Base-by-base conservation (phyloP, 805 yeast species). In the Sugiyamaella marilandica region DNA sequence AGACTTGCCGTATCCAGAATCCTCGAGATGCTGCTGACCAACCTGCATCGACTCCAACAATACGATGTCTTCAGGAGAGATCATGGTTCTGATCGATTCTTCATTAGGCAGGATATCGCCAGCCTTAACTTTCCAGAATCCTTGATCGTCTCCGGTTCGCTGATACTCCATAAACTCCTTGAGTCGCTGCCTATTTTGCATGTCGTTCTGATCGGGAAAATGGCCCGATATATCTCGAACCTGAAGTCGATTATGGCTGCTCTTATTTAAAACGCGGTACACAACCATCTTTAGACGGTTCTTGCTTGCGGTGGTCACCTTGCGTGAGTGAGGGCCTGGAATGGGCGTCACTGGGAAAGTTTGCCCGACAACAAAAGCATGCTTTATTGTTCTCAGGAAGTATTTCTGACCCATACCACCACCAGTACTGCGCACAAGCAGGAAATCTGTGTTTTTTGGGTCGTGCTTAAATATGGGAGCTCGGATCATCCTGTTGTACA, bases 131-230 rank as follows among this genome's bases (percentile, higher is more conserved):
- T 90, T 92, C 99, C 99, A 94, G 63, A 74, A 86, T 0, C 97
- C 97, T 61, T 90, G 96, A 68, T 91, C 97, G 7, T 85, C 88
- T 10, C 98, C 98, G 36, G 85, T 82, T 61, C 97, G 77, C 70
- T 92, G 97, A 63, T 87, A 94, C 63, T 91, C 97, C 99, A 94
- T 94, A 62, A 94, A 94, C 70, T 94, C 99, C 68, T 94, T 94
- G 52, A 94, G 76, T 56, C 97, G 77, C 70, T 92, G 98, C 62
- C 99, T 79, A 65, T 89, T 92, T 67, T 94, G 99, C 88, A 92
- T 91, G 64, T 94, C 98, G 64, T 87, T 91, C 68, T 91, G 97
- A 60, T 90, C 98, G 0, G 99, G 98, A 65, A 94, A 94, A 72
- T 92, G 97, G 48, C 80, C 79, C 0, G 96, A 83, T 19, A 94